Percentiles rank a stretch among this genome's conserved stretches.
These are phyloP conservation scores for Wilhelminamyces savonicus DNA, from an alignment of 805 yeast species.

Conservation along the genomic window DNA sequence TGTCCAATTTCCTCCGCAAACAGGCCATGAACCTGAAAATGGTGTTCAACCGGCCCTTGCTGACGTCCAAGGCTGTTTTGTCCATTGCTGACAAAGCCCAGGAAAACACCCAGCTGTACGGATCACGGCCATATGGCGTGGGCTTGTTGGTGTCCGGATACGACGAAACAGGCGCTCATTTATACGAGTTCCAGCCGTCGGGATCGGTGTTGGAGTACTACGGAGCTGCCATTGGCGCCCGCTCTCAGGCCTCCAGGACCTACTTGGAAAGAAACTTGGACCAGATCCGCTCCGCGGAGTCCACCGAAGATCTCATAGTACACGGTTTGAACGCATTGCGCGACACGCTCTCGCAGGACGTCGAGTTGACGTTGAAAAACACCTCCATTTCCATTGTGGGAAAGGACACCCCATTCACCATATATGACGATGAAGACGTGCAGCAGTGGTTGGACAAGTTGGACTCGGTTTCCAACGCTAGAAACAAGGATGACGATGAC, in stretches of 20 bases:
- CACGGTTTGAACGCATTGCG: slow-evolving; percentile 88
- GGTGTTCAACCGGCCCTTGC: slow-evolving; percentile 80
- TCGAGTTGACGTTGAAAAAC: slow-evolving; percentile 76
- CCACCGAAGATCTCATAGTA: slow-evolving; percentile 68
- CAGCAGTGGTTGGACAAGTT: slow-evolving; percentile 75
- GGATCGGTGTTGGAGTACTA: slow-evolving; percentile 88
- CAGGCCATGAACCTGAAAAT: slow-evolving; percentile 85
- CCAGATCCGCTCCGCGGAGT: slow-evolving; percentile 50
- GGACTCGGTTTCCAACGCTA: slow-evolving; percentile 56
- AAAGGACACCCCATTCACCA: slow-evolving; percentile 61
- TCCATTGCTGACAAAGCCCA: slow-evolving; percentile 96
- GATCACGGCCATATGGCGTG: slow-evolving; percentile 97
- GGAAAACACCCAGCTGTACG: slow-evolving; percentile 90
- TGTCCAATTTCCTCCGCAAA: slow-evolving; percentile 82
- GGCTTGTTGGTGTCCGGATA: slow-evolving; percentile 86
- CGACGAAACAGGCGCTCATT: slow-evolving; percentile 92
- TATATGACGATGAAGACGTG: slow-evolving; percentile 84
- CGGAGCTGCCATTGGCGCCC: slow-evolving; percentile 96
- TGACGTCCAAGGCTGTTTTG: slow-evolving; percentile 75
- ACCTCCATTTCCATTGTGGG: slow-evolving; percentile 95
- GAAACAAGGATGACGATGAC: slow-evolving; percentile 40
- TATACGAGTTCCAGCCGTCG: slow-evolving; percentile 92
- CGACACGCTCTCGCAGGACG: slow-evolving; percentile 92
- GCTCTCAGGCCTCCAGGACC: slow-evolving; percentile 98
- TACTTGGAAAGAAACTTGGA: slow-evolving; percentile 84